phyloP scores from a whole-genome alignment of 208 protist species.

The Naegleria fowleri region DNA sequence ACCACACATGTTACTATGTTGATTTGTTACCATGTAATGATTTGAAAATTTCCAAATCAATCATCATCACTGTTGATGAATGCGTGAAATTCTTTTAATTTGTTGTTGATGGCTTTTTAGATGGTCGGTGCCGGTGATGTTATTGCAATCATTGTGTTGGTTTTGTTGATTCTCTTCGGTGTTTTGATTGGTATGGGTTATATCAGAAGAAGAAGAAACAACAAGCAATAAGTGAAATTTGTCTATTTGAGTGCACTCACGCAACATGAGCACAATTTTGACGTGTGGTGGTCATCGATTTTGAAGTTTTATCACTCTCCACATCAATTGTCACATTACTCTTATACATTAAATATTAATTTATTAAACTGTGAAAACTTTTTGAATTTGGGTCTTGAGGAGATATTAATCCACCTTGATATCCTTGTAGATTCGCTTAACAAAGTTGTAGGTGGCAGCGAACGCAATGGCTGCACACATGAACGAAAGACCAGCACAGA shows the following conservation, averaged over 20 bases:
- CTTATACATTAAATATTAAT: conserved; percentile 1
- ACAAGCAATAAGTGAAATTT: background rate
- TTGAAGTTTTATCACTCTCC: no score
- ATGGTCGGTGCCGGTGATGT: background rate
- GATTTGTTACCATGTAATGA: no score
- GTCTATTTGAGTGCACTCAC: no score
- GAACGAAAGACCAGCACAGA: conserved; percentile 54
- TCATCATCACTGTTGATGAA: no score
- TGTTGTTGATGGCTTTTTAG: background rate
- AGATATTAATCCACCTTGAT: conserved; percentile 21
- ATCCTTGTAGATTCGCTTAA: conserved; percentile 19
- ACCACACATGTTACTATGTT: no score
- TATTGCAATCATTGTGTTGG: background rate
- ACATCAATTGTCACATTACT: no score
- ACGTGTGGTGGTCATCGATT: no score
- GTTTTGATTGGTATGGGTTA: background rate
- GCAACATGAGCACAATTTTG: no score
- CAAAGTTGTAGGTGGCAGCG: background rate
- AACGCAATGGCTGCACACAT: conserved; percentile 33
- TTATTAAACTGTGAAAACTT: background rate
- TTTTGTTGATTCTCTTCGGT: background rate
- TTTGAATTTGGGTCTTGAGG: background rate
- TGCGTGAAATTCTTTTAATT: no score
- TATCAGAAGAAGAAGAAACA: conserved; percentile 8
- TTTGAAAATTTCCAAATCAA: no score